phyloP scores from a whole-genome alignment of 2,329 filamentous ascomycete genomes.

The Penicillium palitans region DNA sequence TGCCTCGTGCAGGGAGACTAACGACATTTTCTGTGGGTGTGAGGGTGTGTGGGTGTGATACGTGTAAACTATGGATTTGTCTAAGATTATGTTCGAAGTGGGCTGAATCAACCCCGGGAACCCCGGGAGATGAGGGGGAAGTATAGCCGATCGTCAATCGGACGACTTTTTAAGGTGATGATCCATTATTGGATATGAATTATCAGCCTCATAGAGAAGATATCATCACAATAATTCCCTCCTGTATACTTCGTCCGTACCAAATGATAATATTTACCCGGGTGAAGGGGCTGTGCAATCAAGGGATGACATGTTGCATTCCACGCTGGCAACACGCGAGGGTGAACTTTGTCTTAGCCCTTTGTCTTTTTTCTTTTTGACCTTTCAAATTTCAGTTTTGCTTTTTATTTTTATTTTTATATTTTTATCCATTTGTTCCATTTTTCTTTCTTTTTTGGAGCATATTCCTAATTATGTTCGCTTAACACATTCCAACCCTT shows the following conservation, averaged over 20 bases:
- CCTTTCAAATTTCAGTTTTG: background rate
- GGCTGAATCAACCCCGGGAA: constrained; percentile 1
- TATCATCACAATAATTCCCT: background rate
- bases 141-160: background rate
- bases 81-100: background rate
- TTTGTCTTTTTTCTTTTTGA: background rate
- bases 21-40: background rate
- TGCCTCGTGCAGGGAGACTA: constrained; percentile 11
- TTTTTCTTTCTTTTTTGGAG: background rate
- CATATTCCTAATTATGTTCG: constrained; percentile 3
- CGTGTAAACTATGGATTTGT: background rate
- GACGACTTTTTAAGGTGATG: background rate
- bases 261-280: background rate
- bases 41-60: constrained; percentile 1
- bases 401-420: background rate
- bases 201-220: background rate
- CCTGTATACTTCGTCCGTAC: too few relatives aligned
- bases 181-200: background rate
- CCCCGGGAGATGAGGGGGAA: background rate
- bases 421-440: background rate
- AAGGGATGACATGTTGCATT: constrained; percentile 31
- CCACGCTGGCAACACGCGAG: constrained; percentile 18
- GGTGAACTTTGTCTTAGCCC: constrained; percentile 7
- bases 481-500: constrained; percentile 17
- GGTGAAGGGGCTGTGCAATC: constrained; percentile 25